Base-by-base conservation (phyloP, 306 rosid genomes). In the Cicer arietinum region DNA sequence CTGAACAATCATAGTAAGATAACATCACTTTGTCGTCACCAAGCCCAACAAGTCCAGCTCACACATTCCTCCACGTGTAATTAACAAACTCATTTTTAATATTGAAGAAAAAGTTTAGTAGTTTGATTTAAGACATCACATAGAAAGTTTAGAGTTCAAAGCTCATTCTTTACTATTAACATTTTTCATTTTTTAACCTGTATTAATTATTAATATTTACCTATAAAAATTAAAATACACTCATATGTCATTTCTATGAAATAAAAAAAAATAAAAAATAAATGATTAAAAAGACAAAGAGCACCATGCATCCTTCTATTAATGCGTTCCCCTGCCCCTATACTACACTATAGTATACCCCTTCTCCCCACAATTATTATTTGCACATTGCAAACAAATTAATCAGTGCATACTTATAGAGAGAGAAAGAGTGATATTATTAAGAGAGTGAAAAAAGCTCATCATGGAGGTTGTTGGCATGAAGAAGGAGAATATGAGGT, bases 31-130 rank as follows among this genome's bases (percentile, higher is more conserved):
- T 69, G 87, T 79, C 87, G 87, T 87, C 91, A 89, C 82, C 84
- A 61, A 83, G 74, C 81, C 84, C 87, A 62, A 87, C 91, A 87
- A 75, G 17, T 86, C 85, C 94, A 89, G 91, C 86, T 90, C 89
- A 86, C 79, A 69, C 71, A 77, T 79, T 59, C 85, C 11, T 73
- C 91, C 88, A 89, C 82, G 84, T 80, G 90, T 83, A 90, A 47
- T 16, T 6, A 39, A 62, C 64, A 71, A 44, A 83, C 71, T 30
- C 37, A 30, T 3, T 30, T 30, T 30, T 30, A 30, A 30, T 30
- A 30, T 30, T 30, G 0, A 30, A 30, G 3, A 30, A 30, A 30
- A 30, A 30, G 35, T 3, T 30, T 30, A 30, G 35, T 3, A 3
- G 35, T 30, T 30, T 30, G 35, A 30, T 30, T 30, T 30, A 30